phyloP scores from a whole-genome alignment of 148 eudicot species.

The Rhododendron griersonianum region DNA sequence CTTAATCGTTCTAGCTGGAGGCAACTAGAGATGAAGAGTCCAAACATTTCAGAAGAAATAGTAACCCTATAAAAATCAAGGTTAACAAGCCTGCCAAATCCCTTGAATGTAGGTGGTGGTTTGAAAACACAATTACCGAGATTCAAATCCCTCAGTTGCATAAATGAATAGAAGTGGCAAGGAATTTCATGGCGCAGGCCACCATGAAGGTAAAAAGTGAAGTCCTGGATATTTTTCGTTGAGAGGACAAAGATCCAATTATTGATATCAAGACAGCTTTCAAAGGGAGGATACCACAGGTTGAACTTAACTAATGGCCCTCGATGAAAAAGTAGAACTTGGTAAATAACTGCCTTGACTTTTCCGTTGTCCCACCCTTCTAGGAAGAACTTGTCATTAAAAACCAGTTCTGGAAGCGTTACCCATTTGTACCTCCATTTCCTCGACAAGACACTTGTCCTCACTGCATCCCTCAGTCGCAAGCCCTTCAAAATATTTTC shows the following conservation, averaged over 20 bases:
- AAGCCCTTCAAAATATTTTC: background rate
- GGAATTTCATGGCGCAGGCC: background rate
- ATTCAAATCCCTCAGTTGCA: background rate
- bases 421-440: background rate
- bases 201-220: rapidly evolving
- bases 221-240: background rate
- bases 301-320: background rate
- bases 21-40: background rate
- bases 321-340: background rate
- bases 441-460: background rate
- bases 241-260: background rate
- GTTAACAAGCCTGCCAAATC: background rate
- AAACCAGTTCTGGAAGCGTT: background rate
- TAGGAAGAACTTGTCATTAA: background rate
- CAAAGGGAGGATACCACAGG: background rate
- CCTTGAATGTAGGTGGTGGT: background rate
- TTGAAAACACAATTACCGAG: background rate
- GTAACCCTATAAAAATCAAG: background rate
- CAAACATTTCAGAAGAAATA: background rate
- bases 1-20: background rate
- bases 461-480: background rate
- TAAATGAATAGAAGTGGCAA: background rate
- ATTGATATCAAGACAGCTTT: background rate
- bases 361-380: background rate
- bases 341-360: background rate